Conservation (phyloP, 495 filamentous ascomycete species). For the Neurospora cerealis region DNA sequence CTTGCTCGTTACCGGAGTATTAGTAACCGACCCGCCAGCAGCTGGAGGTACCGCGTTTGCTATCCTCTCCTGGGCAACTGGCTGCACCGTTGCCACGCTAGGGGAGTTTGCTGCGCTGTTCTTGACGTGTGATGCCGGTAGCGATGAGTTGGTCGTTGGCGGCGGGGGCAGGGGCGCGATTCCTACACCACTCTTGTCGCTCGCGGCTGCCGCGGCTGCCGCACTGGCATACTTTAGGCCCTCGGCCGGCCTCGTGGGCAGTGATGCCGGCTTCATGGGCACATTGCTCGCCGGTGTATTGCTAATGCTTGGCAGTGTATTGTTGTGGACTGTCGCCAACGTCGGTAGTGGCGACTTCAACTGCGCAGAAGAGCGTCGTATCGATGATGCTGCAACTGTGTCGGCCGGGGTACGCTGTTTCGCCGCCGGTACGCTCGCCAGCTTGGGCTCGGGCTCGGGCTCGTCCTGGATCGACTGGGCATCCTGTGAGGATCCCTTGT, state of each 20-base stretch:
- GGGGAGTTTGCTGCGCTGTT: constrained; percentile 38
- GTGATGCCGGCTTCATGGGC: constrained; percentile 82
- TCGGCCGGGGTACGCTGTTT: constrained; percentile 48
- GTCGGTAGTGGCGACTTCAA: constrained; percentile 89
- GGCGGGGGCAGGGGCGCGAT: constrained; percentile 87
- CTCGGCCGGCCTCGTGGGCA: constrained; percentile 76
- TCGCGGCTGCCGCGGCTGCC: constrained; percentile 87
- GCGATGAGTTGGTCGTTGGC: constrained; percentile 45
- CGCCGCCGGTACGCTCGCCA: constrained; percentile 27
- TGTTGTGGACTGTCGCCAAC: constrained; percentile 68
- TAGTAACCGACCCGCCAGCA: constrained; percentile 13
- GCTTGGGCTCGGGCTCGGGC: constrained; percentile 42
- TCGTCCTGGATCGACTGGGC: constrained; percentile 89
- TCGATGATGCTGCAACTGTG: constrained; percentile 36
- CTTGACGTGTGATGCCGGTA: constrained; percentile 32
- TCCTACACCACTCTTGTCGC: constrained; percentile 90
- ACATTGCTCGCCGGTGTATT: constrained; percentile 42
- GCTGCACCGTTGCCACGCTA: constrained; percentile 28
- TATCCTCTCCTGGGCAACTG: constrained; percentile 28
- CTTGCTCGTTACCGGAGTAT: constrained; percentile 7
- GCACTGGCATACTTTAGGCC: constrained; percentile 94
- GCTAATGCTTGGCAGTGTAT: constrained; percentile 49
- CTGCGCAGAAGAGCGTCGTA: constrained; percentile 76
- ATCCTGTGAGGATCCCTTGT: constrained; percentile 89
- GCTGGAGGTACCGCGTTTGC: constrained; percentile 11